Evolutionary conservation across 2,329 filamentous ascomycete species (phyloP), one percentile per base, ranked within the genome.

Genomic region (Fusarium robinianum): DNA sequence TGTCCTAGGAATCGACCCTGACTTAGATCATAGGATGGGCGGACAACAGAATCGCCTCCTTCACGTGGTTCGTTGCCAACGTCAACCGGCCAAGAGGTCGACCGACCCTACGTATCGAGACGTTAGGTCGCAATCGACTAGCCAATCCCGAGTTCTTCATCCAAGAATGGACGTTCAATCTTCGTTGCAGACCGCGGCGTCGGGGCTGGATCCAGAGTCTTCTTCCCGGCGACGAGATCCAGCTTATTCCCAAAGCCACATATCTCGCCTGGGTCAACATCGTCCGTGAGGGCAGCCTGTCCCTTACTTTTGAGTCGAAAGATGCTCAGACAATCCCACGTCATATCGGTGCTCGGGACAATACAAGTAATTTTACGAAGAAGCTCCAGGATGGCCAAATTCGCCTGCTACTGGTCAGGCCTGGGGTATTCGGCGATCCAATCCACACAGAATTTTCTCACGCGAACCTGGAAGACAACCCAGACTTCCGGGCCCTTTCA

Each of bases 251-350:
- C 1, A 42, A 48, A 12, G 53, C 53, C 3, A 51, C 41, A 11
- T 57, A 57, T 3, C 36, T 38, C 6, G 53, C 46, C 8, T 56
- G 49, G 53, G 51, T 56, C 2, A 56, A 56, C 0, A 57, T 54
- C 2, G 31, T 56, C 5, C 31, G 54, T 1, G 34, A 54, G 10
- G 44, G 40, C 0, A 34, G 40, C 1, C 48, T 56, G 8, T 48
- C 41, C 3, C 57, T 56, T 6, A 50, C 57, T 0, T 57, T 54
- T 6, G 46, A 54, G 19, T 23, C 40, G 0, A 34, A 25, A 0
- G 37, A 50, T n/a, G n/a, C n/a, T n/a, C n/a, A n/a, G n/a, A n/a
- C n/a, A n/a, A n/a, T n/a, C n/a, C n/a, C n/a, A n/a, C n/a, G n/a
- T n/a, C n/a, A n/a, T n/a, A n/a, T n/a, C n/a, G n/a, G n/a, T n/a